A percentile compares a stretch with the other conserved stretches of the same genome.
Conservation (phyloP, 148 eudicot species). For the Amaranthus cruentus region DNA sequence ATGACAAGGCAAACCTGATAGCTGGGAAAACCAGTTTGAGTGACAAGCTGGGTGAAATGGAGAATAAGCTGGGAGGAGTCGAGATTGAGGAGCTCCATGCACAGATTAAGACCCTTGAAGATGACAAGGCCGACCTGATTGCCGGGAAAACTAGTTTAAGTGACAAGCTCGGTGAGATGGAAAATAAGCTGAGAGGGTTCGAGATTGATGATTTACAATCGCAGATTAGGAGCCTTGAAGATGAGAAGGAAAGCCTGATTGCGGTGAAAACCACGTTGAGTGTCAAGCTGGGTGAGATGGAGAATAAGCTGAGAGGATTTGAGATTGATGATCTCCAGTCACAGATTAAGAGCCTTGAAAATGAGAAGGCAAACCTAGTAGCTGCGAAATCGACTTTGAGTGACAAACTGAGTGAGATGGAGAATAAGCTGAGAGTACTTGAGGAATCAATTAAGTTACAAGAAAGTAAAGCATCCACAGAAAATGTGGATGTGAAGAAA, state of each 20-base stretch:
- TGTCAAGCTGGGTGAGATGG: conserved; percentile 50
- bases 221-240: conserved; percentile 62
- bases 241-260: conserved; percentile 55
- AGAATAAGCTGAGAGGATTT: conserved; percentile 44
- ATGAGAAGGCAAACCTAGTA: conserved; percentile 50
- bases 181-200: conserved; percentile 60
- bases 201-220: conserved; percentile 66
- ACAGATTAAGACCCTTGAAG: conserved; percentile 59
- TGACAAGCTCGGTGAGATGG: conserved; percentile 62
- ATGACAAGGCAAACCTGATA: conserved; percentile 55
- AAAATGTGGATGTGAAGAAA: conserved; percentile 11
- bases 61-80: background rate
- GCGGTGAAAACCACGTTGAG: conserved; percentile 45
- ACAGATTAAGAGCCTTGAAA: conserved; percentile 57
- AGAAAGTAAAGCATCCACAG: conserved; percentile 10
- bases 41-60: conserved; percentile 48
- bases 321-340: conserved; percentile 49
- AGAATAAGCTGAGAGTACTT: conserved; percentile 22
- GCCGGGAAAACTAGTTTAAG: conserved; percentile 41
- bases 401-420: conserved; percentile 44
- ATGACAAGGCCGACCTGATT: conserved; percentile 51
- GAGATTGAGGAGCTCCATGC: conserved; percentile 64
- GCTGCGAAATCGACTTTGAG: conserved; percentile 41
- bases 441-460: conserved; percentile 12
- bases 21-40: conserved; percentile 45